These are phyloP conservation scores for Polysphondylium violaceum DNA, from an alignment of 78 protist genomes.

Conservation along the genomic window DNA sequence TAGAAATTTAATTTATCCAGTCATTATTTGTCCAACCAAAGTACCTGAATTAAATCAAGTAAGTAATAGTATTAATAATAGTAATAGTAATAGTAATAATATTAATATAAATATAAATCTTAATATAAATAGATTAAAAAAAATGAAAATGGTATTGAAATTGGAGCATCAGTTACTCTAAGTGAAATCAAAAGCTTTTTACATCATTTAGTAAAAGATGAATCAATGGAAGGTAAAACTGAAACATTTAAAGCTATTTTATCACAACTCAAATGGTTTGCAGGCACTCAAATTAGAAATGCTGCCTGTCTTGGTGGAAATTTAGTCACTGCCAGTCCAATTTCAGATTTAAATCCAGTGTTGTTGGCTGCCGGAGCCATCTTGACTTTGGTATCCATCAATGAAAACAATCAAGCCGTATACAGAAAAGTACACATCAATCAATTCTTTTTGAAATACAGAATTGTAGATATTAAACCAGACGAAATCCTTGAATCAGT, in stretches of 20 bases:
- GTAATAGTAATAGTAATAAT: too few relatives aligned
- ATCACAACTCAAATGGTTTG: slow-evolving; percentile 90
- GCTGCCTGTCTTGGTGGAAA: slow-evolving; percentile 93
- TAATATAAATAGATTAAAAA: not conserved
- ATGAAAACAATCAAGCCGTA: not conserved
- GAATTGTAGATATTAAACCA: slow-evolving; percentile 77
- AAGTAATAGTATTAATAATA: too few relatives aligned
- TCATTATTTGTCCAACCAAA: slow-evolving; percentile 50
- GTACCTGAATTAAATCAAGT: slow-evolving; percentile 74
- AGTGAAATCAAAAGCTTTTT: slow-evolving; percentile 32
- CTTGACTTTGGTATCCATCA: slow-evolving; percentile 12
- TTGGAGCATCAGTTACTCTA: slow-evolving; percentile 82
- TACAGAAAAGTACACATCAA: slow-evolving; percentile 6
- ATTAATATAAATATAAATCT: not conserved
- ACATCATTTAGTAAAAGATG: not conserved
- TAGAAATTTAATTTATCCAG: slow-evolving; percentile 53
- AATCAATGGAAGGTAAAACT: not conserved
- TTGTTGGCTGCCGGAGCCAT: slow-evolving; percentile 79
- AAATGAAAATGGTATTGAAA: slow-evolving; percentile 40
- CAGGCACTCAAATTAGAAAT: slow-evolving; percentile 93
- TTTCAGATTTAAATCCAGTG: slow-evolving; percentile 92
- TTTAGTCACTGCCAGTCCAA: slow-evolving; percentile 92
- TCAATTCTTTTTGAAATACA: slow-evolving; percentile 79
- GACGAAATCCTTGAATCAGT: slow-evolving; percentile 81
- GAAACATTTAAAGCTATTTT: slow-evolving; percentile 46